These are phyloP conservation scores for Hippophae tibetana DNA, from an alignment of 306 rosid genomes.

Conservation along the genomic window DNA sequence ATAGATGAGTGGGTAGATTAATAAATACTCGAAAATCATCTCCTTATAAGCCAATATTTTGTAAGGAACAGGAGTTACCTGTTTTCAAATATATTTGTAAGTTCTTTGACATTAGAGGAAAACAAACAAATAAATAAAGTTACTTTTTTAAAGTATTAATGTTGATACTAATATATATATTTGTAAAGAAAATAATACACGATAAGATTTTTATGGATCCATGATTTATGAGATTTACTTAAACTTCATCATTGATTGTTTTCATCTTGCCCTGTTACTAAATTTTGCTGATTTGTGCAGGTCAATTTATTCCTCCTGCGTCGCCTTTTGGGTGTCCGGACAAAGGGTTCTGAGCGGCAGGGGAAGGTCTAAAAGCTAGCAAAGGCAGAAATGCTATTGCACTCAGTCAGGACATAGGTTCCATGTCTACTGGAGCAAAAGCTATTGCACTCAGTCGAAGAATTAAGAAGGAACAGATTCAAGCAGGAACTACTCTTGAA, in stretches of 20 bases:
- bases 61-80: no score
- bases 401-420: slow-evolving; percentile 58
- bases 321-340: slow-evolving; percentile 81
- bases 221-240: no score
- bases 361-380: slow-evolving; percentile 84
- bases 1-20: no score
- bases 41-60: no score
- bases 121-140: no score
- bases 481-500: slow-evolving; percentile 79
- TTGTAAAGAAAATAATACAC: no score
- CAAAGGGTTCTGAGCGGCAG: slow-evolving; percentile 78
- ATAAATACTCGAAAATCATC: no score
- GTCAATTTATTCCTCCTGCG: slow-evolving; percentile 92
- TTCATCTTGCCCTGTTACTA: not conserved
- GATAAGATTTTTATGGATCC: no score
- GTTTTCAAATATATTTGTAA: no score
- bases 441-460: slow-evolving; percentile 80
- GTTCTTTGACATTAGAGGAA: no score
- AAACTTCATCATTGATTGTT: not conserved
- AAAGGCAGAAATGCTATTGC: slow-evolving; percentile 83
- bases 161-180: no score
- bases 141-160: no score
- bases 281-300: slow-evolving; percentile 36
- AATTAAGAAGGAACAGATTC: slow-evolving; percentile 96
- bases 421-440: slow-evolving; percentile 87